Evolutionary conservation across 164 flowering plant species (phyloP).

Genomic region (Euptelea pleiosperma): DNA sequence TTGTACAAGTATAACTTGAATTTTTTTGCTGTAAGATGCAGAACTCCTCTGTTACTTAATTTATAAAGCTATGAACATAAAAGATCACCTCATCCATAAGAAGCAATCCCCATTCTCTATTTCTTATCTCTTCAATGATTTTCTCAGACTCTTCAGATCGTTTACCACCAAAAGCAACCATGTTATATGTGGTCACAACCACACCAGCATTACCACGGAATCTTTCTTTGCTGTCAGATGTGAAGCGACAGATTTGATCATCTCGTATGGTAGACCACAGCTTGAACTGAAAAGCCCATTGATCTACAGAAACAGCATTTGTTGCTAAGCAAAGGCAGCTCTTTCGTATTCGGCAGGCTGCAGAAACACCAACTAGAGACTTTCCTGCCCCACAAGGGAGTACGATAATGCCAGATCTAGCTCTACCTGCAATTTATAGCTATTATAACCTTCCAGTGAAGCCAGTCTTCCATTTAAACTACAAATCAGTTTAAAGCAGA

Average conservation of each 20-base stretch:
- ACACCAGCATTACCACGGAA: slow-evolving; percentile 97
- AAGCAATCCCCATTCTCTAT: slow-evolving; percentile 98
- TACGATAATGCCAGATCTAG: slow-evolving; percentile 98
- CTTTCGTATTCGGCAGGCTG: slow-evolving; percentile 82
- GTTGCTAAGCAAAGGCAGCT: slow-evolving; percentile 99
- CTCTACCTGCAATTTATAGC: slow-evolving; percentile 65
- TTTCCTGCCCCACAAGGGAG: slow-evolving; percentile 99
- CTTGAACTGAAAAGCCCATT: slow-evolving; percentile 98
- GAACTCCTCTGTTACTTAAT: not conserved
- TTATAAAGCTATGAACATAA: not conserved
- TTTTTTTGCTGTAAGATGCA: not conserved
- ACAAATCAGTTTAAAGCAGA: not conserved
- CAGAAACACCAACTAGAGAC: slow-evolving; percentile 98
- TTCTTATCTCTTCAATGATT: slow-evolving; percentile 95
- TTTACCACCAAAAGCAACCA: slow-evolving; percentile 99
- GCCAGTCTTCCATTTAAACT: not conserved
- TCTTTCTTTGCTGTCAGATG: slow-evolving; percentile 97
- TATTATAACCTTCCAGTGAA: slow-evolving; percentile 4
- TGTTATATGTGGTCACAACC: slow-evolving; percentile 96
- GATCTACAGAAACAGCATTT: slow-evolving; percentile 99
- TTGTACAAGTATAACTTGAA: not conserved
- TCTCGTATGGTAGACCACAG: slow-evolving; percentile 90
- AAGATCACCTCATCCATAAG: slow-evolving; percentile 95
- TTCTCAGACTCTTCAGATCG: slow-evolving; percentile 98
- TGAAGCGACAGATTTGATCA: slow-evolving; percentile 90